phyloP scores from a whole-genome alignment of 257 asterid genomes.

The Nicotiana tabacum region DNA sequence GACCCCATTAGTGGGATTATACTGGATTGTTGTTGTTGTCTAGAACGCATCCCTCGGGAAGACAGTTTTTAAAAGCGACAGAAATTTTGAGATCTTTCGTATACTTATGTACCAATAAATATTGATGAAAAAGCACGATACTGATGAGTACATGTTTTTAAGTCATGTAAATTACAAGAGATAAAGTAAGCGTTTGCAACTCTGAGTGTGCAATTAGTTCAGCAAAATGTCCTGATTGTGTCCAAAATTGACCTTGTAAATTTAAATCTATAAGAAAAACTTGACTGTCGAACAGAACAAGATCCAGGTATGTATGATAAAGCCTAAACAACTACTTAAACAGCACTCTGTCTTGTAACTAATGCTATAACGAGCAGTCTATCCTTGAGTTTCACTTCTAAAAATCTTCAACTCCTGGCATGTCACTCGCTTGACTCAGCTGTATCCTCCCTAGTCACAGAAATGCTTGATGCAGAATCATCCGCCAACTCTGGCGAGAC shows the following conservation, averaged over 20 bases:
- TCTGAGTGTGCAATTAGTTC: not conserved
- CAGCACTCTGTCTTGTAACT: not conserved
- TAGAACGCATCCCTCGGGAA: not conserved
- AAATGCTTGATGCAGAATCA: constrained; percentile 41
- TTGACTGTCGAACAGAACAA: too few species aligned
- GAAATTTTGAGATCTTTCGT: too few species aligned
- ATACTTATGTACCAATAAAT: too few species aligned
- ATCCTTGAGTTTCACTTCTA: not conserved
- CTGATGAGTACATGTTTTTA: too few species aligned
- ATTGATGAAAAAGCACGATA: too few species aligned
- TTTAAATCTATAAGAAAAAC: too few species aligned
- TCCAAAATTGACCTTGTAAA: too few species aligned
- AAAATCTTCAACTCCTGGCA: not conserved
- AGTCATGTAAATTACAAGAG: not conserved
- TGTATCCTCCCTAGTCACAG: constrained; percentile 22
- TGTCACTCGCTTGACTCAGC: constrained; percentile 4
- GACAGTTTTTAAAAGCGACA: not conserved
- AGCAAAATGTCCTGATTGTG: too few species aligned
- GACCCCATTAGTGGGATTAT: too few species aligned
- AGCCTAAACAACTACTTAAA: not conserved
- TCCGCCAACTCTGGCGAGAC: not conserved
- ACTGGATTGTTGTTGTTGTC: too few species aligned
- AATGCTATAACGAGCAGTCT: not conserved
- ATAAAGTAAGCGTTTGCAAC: not conserved
- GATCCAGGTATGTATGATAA: too few species aligned